Evolutionary conservation across 352 stramenopile species (phyloP).

Genomic region (Phytophthora pisi): DNA sequence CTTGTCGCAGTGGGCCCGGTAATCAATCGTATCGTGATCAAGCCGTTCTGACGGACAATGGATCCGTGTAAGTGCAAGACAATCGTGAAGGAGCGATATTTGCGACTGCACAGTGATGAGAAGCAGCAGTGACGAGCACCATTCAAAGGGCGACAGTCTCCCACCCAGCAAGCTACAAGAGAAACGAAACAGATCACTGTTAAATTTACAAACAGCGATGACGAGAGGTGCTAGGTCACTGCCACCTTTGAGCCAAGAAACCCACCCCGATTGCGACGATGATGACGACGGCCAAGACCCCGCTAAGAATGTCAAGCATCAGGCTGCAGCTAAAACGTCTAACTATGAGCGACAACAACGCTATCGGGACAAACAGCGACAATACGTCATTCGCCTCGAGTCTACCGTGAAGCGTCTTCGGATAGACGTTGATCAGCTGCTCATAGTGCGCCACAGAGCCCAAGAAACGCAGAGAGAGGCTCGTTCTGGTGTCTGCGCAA

Average conservation of each 20-base stretch:
- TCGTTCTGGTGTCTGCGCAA: background rate
- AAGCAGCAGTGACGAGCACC: background rate
- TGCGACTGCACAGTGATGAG: background rate
- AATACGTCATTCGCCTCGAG: conserved; percentile 23
- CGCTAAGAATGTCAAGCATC: background rate
- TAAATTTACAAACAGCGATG: conserved; percentile 10
- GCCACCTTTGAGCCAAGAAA: background rate
- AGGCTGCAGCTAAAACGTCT: background rate
- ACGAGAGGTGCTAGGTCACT: background rate
- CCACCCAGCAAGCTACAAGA: background rate
- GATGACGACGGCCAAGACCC: background rate
- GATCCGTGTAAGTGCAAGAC: too few species aligned
- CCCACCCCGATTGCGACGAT: background rate
- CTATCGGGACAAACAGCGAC: conserved; percentile 31
- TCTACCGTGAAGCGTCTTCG: conserved; percentile 27
- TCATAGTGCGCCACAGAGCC: conserved; percentile 5
- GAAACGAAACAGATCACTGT: conserved; percentile 15
- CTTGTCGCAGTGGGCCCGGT: too few species aligned
- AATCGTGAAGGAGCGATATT: too few species aligned
- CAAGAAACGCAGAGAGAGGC: conserved; percentile 1
- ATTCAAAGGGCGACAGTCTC: background rate
- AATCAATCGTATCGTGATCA: too few species aligned
- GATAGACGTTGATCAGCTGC: conserved; percentile 25
- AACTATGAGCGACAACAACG: conserved; percentile 28
- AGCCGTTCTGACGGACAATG: too few species aligned